Percentiles rank a stretch among this genome's conserved stretches.
These are phyloP conservation scores for Geotrichum aggregatum DNA, from an alignment of 1,139 yeast species.

Conservation along the genomic window DNA sequence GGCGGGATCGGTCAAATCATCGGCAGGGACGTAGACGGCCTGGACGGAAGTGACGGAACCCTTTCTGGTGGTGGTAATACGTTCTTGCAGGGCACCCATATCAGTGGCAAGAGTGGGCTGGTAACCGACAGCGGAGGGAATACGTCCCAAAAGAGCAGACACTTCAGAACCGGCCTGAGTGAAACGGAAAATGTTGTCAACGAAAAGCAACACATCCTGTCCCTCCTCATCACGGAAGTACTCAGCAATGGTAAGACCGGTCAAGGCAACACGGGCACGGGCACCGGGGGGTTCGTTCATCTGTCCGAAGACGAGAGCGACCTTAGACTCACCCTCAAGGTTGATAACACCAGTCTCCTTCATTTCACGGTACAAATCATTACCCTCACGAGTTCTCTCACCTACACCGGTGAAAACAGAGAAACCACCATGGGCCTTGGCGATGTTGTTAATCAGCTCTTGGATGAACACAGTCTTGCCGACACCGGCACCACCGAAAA, in stretches of 20 bases:
- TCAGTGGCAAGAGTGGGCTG: conserved; percentile 99
- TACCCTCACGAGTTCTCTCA: conserved; percentile 99
- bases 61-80: conserved; percentile 98
- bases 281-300: conserved; percentile 99
- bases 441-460: conserved; percentile 99
- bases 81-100: conserved; percentile 99
- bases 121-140: conserved; percentile 99
- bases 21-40: conserved; percentile 99
- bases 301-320: conserved; percentile 98
- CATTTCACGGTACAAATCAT: conserved; percentile 99
- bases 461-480: conserved; percentile 99
- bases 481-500: conserved; percentile 99
- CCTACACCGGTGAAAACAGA: conserved; percentile 99
- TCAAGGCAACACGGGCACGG: conserved; percentile 99
- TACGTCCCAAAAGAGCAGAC: conserved; percentile 99
- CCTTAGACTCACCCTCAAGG: conserved; percentile 99
- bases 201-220: conserved; percentile 98
- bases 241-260: conserved; percentile 99
- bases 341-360: conserved; percentile 99
- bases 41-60: conserved; percentile 99
- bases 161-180: conserved; percentile 99
- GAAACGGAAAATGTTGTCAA: conserved; percentile 99
- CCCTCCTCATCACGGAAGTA: conserved; percentile 99
- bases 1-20: conserved; percentile 99
- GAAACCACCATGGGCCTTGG: conserved; percentile 99